phyloP scores from a whole-genome alignment of 352 stramenopile species.

The Phytophthora citrophthora region DNA sequence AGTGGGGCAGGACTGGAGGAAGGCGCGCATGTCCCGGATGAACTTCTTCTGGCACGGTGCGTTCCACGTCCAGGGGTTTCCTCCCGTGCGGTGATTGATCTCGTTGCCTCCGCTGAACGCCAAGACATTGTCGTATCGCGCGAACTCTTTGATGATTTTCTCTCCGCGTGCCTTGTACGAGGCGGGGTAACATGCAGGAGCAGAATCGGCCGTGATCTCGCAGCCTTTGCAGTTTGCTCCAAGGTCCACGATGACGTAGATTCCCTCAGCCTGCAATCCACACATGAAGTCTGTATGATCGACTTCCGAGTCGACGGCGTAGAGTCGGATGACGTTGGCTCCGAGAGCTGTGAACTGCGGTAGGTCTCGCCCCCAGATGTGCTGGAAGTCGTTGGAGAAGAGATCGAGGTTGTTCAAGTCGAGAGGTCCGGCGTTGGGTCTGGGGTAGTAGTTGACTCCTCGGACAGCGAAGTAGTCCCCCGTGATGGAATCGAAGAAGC shows the following conservation, averaged over 20 bases:
- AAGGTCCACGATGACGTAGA: conserved; percentile 80
- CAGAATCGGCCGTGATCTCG: conserved; percentile 61
- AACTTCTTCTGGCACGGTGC: conserved; percentile 91
- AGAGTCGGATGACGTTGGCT: conserved; percentile 84
- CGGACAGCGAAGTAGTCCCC: conserved; percentile 74
- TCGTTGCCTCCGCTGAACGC: conserved; percentile 85
- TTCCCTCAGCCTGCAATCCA: conserved; percentile 69
- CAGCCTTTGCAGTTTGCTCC: conserved; percentile 66
- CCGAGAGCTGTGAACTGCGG: conserved; percentile 64
- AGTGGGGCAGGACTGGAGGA: conserved; percentile 57
- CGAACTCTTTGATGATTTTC: conserved; percentile 82
- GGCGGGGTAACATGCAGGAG: conserved; percentile 64
- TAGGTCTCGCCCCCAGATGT: conserved; percentile 79
- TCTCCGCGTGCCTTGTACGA: conserved; percentile 78
- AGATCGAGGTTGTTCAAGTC: conserved; percentile 85
- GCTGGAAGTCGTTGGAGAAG: conserved; percentile 73
- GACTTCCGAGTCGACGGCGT: conserved; percentile 72
- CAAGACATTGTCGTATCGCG: conserved; percentile 86
- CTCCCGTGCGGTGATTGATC: conserved; percentile 72
- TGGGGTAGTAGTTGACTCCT: conserved; percentile 89
- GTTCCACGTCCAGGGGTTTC: conserved; percentile 57
- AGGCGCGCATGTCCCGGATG: conserved; percentile 85
- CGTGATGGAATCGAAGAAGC: conserved; percentile 79
- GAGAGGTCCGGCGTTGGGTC: conserved; percentile 70
- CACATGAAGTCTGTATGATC: conserved; percentile 90